Evolutionary conservation across 2,329 filamentous ascomycete genomes (phyloP), one percentile per base, ranked within the genome.

Genomic region (Fusarium beomiforme): DNA sequence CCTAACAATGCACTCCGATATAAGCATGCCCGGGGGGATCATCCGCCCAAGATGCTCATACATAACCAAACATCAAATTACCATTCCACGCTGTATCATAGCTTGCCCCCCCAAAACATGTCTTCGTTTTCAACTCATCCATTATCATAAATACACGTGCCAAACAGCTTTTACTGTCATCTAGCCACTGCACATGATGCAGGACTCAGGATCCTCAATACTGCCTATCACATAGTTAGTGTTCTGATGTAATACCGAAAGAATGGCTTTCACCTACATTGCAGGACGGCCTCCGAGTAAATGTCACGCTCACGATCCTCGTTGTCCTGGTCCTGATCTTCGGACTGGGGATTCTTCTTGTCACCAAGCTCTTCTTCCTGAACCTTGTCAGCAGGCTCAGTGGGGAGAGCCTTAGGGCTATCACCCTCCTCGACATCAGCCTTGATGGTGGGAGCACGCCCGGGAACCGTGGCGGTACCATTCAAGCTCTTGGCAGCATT

Each of bases 101-200:
- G 62, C 73, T 65, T 74, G 55, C 59, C 66, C 64, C 64, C 67
- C 64, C 56, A 56, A 66, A 73, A 68, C 77, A 69, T 78, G 64
- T 67, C 71, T 63, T 78, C 70, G 66, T 80, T 61, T 63, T 73
- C 68, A 70, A 76, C 76, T 80, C 76, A 70, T 79, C 72, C 74
- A 67, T 71, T 47, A 63, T 80, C 77, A 72, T 79, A 77, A 77
- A 66, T 73, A 76, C 68, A 77, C 65, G 59, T 59, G 60, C 55
- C 53, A 61, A 29, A 29, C 56, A 56, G 59, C 26, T 23, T 17
- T 26, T 51, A 12, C 29, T 37, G 39, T 36, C 49, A 23, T 77
- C 82, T 88, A 98, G 85, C 95, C 95, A 83, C 93, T 97, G 90
- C 96, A 99, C 96, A 99, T 98, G 72, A 97, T 81, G 81, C 96